Conservation (phyloP, 495 filamentous ascomycete genomes). For the Penicillium robsamsonii region DNA sequence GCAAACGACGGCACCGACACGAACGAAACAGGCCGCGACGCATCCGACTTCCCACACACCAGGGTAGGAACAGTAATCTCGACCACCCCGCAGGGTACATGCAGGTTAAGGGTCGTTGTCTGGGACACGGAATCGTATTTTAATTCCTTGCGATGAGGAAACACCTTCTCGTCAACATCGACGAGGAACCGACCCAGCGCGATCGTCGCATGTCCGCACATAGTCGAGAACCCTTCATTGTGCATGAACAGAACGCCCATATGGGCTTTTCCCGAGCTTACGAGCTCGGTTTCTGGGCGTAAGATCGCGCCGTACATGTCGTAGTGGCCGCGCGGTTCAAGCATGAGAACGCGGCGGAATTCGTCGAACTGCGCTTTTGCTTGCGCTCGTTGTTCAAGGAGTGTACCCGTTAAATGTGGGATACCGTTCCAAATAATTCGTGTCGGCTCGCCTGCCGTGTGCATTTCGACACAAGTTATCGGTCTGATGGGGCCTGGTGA, state of each 20-base stretch:
- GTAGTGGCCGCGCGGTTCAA: slow-evolving; percentile 26
- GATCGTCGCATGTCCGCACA: slow-evolving; percentile 58
- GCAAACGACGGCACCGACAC: slow-evolving; percentile 24
- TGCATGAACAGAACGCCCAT: slow-evolving; percentile 39
- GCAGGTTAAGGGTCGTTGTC: slow-evolving; percentile 13
- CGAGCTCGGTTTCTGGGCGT: slow-evolving; percentile 19
- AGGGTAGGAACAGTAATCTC: slow-evolving; percentile 19
- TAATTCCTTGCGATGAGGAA: slow-evolving; percentile 14
- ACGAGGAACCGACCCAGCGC: slow-evolving; percentile 34
- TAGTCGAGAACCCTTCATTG: slow-evolving; percentile 76
- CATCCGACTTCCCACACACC: slow-evolving; percentile 17
- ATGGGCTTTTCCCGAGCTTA: slow-evolving; percentile 14
- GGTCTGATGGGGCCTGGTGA: not conserved
- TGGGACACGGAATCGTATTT: slow-evolving; percentile 2
- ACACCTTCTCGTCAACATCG: slow-evolving; percentile 14
- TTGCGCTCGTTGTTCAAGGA: slow-evolving; percentile 23
- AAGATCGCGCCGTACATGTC: slow-evolving; percentile 30
- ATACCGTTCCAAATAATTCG: slow-evolving; percentile 20
- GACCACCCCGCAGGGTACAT: slow-evolving; percentile 21
- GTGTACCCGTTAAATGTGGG: slow-evolving; percentile 17
- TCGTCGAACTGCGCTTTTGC: slow-evolving; percentile 23
- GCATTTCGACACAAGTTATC: slow-evolving; percentile 25
- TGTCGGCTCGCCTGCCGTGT: slow-evolving; percentile 28
- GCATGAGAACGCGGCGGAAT: slow-evolving; percentile 20
- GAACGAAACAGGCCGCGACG: slow-evolving; percentile 21